These are phyloP conservation scores for Teratosphaeria zuluensis DNA, from an alignment of 2,329 filamentous ascomycete species.

Conservation along the genomic window DNA sequence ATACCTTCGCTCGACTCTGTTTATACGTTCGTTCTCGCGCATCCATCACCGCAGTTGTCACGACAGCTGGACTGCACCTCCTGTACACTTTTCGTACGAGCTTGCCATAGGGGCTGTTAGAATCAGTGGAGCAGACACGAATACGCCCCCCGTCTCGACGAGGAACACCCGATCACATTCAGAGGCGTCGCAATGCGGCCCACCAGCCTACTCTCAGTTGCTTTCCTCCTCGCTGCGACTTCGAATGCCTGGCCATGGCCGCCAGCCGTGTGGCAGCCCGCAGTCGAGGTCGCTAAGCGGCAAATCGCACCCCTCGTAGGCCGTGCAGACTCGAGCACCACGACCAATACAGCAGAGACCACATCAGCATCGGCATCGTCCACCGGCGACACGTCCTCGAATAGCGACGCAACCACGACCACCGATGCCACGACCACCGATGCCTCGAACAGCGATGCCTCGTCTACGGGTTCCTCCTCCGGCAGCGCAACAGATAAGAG, in stretches of 20 bases:
- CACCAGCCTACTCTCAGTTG: constrained; percentile 21
- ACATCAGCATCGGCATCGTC: not conserved
- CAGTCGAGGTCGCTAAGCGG: constrained; percentile 16
- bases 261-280: constrained; percentile 12
- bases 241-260: constrained; percentile 19
- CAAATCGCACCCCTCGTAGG: constrained; percentile 17
- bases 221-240: constrained; percentile 22
- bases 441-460: constrained; percentile 8
- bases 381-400: not conserved
- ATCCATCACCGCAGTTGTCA: not conserved
- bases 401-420: constrained; percentile 8
- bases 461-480: constrained; percentile 9
- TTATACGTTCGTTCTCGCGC: not conserved
- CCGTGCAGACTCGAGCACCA: constrained; percentile 8
- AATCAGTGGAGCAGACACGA: too few relatives aligned
- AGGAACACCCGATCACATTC: not conserved
- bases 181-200: constrained; percentile 23
- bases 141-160: not conserved
- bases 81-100: not conserved
- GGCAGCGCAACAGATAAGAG: constrained; percentile 3
- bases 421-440: constrained; percentile 7
- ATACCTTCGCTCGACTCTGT: not conserved
- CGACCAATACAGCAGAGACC: not conserved
- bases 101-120: not conserved
- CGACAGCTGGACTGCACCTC: not conserved